Evolutionary conservation across 371 early-diverging fungal species (phyloP).

Genomic region (Mortierella sp.): DNA sequence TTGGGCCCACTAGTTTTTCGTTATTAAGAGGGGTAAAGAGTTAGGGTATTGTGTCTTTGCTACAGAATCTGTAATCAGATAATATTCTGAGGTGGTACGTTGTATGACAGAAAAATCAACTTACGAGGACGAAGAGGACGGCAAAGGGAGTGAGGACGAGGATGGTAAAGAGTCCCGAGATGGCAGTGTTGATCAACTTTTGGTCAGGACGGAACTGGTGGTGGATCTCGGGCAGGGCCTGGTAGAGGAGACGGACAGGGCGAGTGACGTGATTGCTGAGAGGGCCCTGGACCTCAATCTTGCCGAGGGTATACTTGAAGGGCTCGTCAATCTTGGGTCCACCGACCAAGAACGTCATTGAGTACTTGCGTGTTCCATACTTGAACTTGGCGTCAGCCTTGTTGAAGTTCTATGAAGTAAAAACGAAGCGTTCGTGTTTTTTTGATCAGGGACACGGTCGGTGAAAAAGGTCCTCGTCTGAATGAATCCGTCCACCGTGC

Average conservation of each 20-base stretch:
- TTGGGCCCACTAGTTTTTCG: conserved; percentile 30
- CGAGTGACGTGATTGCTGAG: conserved; percentile 34
- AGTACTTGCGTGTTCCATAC: conserved; percentile 51
- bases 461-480: background rate
- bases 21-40: background rate
- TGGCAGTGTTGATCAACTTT: conserved; percentile 68
- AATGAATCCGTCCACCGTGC: background rate
- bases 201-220: conserved; percentile 76
- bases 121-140: conserved; percentile 69
- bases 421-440: background rate
- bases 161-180: conserved; percentile 70
- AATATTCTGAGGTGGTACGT: background rate
- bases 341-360: conserved; percentile 54
- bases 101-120: conserved; percentile 19
- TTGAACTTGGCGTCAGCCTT: conserved; percentile 33
- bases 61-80: background rate
- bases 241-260: conserved; percentile 46
- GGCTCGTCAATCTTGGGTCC: conserved; percentile 43
- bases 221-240: conserved; percentile 73
- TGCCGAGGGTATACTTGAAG: conserved; percentile 47
- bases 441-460: background rate
- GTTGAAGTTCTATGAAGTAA: conserved; percentile 30
- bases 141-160: conserved; percentile 77
- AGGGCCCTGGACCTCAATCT: conserved; percentile 45
- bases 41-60: background rate